phyloP scores from a whole-genome alignment of 495 filamentous ascomycete genomes.

The Talaromyces adpressus region DNA sequence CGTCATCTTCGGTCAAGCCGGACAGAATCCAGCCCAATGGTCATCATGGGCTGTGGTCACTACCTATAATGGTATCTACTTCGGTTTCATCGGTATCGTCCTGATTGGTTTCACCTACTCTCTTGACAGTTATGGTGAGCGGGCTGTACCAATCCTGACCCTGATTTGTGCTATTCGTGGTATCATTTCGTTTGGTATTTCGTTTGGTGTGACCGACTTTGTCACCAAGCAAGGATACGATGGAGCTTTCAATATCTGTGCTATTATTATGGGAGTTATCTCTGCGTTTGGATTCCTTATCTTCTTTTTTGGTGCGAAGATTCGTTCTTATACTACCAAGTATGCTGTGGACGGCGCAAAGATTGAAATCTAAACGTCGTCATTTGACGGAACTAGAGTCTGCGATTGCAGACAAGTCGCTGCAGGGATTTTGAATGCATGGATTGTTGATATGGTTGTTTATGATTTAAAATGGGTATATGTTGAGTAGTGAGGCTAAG shows the following conservation, averaged over 20 bases:
- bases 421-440: not conserved
- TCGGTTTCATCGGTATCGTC: not conserved
- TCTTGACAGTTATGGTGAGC: not conserved
- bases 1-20: not conserved
- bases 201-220: not conserved
- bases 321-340: not conserved
- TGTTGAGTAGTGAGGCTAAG: not conserved
- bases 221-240: not conserved
- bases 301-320: not conserved
- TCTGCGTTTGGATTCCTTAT: not conserved
- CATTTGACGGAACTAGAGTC: not conserved
- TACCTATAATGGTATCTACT: not conserved
- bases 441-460: not conserved
- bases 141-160: not conserved
- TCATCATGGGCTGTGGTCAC: not conserved
- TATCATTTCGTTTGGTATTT: not conserved
- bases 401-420: not conserved
- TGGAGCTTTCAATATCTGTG: not conserved
- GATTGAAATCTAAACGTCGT: not conserved
- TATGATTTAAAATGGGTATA: not conserved
- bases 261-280: not conserved
- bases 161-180: not conserved
- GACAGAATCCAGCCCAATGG: not conserved
- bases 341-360: not conserved
- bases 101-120: not conserved